Base-by-base conservation (phyloP, 2,329 filamentous ascomycete genomes). In the Cladosporium halotolerans region DNA sequence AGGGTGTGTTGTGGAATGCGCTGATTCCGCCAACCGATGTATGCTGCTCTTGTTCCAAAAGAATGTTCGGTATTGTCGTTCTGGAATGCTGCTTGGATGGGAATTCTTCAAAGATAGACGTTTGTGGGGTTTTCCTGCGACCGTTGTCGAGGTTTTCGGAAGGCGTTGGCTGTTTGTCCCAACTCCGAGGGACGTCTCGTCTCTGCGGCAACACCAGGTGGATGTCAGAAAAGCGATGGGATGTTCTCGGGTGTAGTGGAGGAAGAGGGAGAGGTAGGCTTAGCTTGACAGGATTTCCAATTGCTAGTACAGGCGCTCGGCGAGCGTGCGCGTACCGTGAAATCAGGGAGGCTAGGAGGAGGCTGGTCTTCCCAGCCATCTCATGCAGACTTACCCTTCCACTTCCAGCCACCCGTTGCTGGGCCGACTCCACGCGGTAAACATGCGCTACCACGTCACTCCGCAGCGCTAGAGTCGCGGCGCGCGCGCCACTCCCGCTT, bases 231-330 rank as follows among this genome's bases (percentile, higher is more conserved):
- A 14, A 49, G 38, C 38, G 40, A 34, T 43, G 28, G 31, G 40
- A 43, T 51, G 48, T 42, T 34, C 23, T 16, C 9, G 32, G 28
- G 16, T 23, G 11, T 18, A 42, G 47, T 51, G 48, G 40, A 44
- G 40, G 48, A 50, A 51, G 48, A 43, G 40, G 47, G 47, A 50
- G 48, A 44, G 48, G 10, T 39, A 14, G n/a, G 48, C 48, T 51
- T 51, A 51, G 48, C 48, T 51, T 47, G 41, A 40, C 14, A 43
- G 40, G 48, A 44, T n/a, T 23, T 44, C 16, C 32, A 36, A 43
- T 51, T 51, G 48, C 48, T 51, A 51, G 48, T 51, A 51, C 32
- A 13, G 40, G 28, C 48, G 38, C 16, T 16, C 8, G 10, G 48
- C 33, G 48, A 51, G 40, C 18, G 32, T 43, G 48, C 40, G 40